These are phyloP conservation scores for Calycina marina DNA, from an alignment of 2,329 filamentous ascomycete species.

Conservation along the genomic window DNA sequence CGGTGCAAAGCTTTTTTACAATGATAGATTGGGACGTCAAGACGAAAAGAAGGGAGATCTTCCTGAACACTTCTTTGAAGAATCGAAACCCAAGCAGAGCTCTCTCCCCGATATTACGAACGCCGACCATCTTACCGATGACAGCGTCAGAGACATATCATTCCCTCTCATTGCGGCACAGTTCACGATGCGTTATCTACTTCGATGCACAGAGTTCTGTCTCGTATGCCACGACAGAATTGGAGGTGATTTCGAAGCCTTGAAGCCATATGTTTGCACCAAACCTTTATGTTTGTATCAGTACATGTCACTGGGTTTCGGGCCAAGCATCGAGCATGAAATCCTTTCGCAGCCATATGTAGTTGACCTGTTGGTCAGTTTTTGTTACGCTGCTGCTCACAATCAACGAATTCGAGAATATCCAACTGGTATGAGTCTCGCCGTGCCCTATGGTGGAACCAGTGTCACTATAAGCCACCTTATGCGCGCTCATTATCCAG, in stretches of 20 bases:
- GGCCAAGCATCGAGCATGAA: constrained; percentile 73
- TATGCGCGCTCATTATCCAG: not conserved
- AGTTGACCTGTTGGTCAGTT: constrained; percentile 70
- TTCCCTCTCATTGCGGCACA: constrained; percentile 51
- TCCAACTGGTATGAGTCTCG: constrained; percentile 22
- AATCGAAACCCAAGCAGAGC: constrained; percentile 2
- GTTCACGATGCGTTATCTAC: constrained; percentile 62
- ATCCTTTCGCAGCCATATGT: constrained; percentile 66
- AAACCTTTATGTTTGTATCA: constrained; percentile 68
- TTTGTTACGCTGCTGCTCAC: constrained; percentile 48
- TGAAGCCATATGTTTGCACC: constrained; percentile 70
- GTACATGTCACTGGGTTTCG: constrained; percentile 75
- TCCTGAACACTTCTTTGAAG: constrained; percentile 5
- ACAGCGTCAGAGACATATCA: constrained; percentile 25
- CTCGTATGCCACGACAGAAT: constrained; percentile 66
- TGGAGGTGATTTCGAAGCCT: constrained; percentile 46
- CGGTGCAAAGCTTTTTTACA: constrained; percentile 33
- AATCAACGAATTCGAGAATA: constrained; percentile 18
- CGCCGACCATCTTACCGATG: constrained; percentile 22
- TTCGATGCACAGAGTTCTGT: constrained; percentile 75
- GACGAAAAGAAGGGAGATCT: constrained; percentile 8
- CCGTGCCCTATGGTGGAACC: constrained; percentile 3
- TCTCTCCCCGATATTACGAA: constrained; percentile 14
- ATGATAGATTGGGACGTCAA: constrained; percentile 16
- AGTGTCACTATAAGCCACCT: not conserved